phyloP scores from a whole-genome alignment of 2,329 filamentous ascomycete species.

The Ophiostoma triangulosporum region DNA sequence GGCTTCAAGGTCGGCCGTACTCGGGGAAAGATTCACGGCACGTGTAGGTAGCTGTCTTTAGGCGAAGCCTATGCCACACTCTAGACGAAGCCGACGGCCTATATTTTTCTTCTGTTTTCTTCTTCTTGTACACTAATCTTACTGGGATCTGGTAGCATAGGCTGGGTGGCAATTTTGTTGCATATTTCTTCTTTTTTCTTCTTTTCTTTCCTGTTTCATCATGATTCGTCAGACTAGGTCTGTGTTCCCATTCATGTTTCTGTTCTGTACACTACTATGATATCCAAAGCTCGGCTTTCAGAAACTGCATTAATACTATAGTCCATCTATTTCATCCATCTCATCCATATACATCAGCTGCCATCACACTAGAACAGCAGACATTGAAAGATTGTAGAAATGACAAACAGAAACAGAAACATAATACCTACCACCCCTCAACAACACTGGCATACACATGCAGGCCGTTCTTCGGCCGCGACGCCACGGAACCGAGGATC shows the following conservation, averaged over 20 bases:
- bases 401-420: not conserved
- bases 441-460: conserved; percentile 52
- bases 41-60: conserved; percentile 34
- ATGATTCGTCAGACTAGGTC: not conserved
- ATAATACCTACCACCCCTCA: conserved; percentile 44
- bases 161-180: not conserved
- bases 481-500: conserved; percentile 58
- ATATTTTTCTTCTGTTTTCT: not conserved
- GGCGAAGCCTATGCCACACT: not conserved
- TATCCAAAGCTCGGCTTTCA: not conserved
- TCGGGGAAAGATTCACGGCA: conserved; percentile 31
- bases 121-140: not conserved
- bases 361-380: not conserved
- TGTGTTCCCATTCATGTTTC: no score
- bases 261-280: not conserved
- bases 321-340: not conserved
- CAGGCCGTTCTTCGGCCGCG: conserved; percentile 59
- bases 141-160: not conserved
- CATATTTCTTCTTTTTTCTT: not conserved
- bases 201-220: not conserved
- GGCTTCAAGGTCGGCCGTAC: conserved; percentile 37
- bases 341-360: not conserved
- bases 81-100: not conserved
- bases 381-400: not conserved
- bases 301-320: not conserved